Conservation (phyloP, 1,284 basidiomycete species). For the Trichosporon faecale region DNA sequence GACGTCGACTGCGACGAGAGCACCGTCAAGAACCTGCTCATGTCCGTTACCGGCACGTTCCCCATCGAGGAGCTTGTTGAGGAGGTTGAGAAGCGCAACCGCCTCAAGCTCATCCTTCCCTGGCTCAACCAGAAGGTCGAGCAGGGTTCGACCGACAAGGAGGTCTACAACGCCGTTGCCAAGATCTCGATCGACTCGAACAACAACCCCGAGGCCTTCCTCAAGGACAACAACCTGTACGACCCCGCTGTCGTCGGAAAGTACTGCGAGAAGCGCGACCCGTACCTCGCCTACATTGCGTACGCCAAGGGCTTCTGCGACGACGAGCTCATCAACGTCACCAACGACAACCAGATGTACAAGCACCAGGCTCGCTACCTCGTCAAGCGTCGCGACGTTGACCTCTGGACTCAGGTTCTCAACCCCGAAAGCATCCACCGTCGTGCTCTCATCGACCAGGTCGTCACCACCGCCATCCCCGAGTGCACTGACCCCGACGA, state of each 20-base stretch:
- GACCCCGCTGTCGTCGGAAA: conserved; percentile 96
- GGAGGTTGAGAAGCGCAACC: conserved; percentile 94
- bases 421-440: conserved; percentile 86
- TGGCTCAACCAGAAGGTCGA: conserved; percentile 94
- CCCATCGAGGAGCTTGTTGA: conserved; percentile 96
- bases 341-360: conserved; percentile 99
- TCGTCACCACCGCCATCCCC: conserved; percentile 89
- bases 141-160: conserved; percentile 84
- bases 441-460: conserved; percentile 92
- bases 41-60: conserved; percentile 94
- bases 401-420: conserved; percentile 96
- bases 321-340: conserved; percentile 93
- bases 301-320: conserved; percentile 99
- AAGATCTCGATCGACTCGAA: conserved; percentile 99
- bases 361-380: conserved; percentile 99
- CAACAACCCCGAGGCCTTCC: conserved; percentile 94
- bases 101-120: conserved; percentile 93
- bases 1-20: conserved; percentile 98
- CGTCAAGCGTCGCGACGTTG: conserved; percentile 90
- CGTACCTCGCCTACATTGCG: conserved; percentile 97
- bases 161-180: conserved; percentile 93
- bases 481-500: conserved; percentile 98
- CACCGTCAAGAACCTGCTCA: conserved; percentile 89
- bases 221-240: conserved; percentile 96
- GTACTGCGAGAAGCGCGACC: conserved; percentile 98